phyloP scores from a whole-genome alignment of 2,329 filamentous ascomycete genomes.

The Stemphylium beticola region DNA sequence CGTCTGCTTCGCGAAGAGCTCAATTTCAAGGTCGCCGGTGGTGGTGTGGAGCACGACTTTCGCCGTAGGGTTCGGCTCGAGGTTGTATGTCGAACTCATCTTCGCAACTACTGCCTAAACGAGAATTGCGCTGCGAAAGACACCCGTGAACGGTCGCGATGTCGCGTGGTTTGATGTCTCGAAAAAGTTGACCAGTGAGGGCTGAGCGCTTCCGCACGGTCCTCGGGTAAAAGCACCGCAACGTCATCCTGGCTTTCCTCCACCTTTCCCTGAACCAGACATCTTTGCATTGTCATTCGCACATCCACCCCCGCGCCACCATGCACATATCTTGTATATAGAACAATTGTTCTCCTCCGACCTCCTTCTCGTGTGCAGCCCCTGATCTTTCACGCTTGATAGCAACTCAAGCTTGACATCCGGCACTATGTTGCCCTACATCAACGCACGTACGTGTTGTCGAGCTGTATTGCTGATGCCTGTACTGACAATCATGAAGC shows the following conservation, averaged over 20 bases:
- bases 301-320: constrained; percentile 7
- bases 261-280: background rate
- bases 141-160: background rate
- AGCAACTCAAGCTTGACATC: background rate
- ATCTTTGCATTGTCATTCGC: constrained; percentile 8
- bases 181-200: constrained; percentile 12
- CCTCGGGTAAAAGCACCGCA: constrained; percentile 3
- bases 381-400: background rate
- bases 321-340: constrained; percentile 27
- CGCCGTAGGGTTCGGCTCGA: constrained; percentile 91
- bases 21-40: constrained; percentile 84
- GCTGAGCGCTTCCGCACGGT: constrained; percentile 11
- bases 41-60: constrained; percentile 92
- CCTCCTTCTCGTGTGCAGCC: background rate
- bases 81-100: constrained; percentile 93
- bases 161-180: constrained; percentile 7
- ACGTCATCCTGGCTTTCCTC: constrained; percentile 17
- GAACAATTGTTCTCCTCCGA: background rate
- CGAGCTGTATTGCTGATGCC: background rate
- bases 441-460: constrained; percentile 63
- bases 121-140: background rate
- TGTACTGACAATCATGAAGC: constrained; percentile 50
- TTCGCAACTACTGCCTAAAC: constrained; percentile 5
- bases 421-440: constrained; percentile 66
- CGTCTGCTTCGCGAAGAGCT: constrained; percentile 93